Base-by-base conservation (phyloP, 2,329 filamentous ascomycete genomes). In the Xylaria sp. region DNA sequence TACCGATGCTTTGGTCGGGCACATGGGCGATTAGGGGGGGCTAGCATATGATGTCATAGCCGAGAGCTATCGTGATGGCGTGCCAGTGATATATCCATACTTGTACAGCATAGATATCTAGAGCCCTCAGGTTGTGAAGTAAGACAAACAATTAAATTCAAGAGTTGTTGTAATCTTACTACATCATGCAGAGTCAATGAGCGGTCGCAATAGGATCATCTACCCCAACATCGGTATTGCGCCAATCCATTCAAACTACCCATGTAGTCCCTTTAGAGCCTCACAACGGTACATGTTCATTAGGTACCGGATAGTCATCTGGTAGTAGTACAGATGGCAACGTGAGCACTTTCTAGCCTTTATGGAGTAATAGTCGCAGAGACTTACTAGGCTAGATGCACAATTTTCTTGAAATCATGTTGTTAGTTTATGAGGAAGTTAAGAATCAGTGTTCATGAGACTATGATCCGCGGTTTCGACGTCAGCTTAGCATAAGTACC, bases 41-140 rank as follows among this genome's bases (percentile, higher is more conserved):
- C 21, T 55, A 7, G 45, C 17, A 11, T 60, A 68, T 68, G 53
- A 70, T 70, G 68, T 70, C 68, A 70, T 62, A 21, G 17, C 61
- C 47, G 30, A 19, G 30, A 45, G n/a, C 27, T 57, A 34, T 42
- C 30, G 4, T 42, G 32, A 32, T 19, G 27, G 42, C 32, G 39
- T 39, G 36, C 58, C 53, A 27, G 36, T 11, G 11, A 39, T 34
- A 55, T 60, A 24, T 50, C 30, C n/a, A n/a, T n/a, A n/a, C n/a
- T n/a, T n/a, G n/a, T n/a, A n/a, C n/a, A n/a, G n/a, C 42, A 45
- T 36, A 47, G 24, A 21, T 39, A n/a, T 42, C 14, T n/a, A 17
- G 36, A 42, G 34, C 34, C 14, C 30, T 36, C 27, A n/a, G 30
- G 30, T 19, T 11, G 30, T 42, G 54, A 11, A 27, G 30, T 55